Conservation (phyloP, 345 rosid species). For the Eucalyptus curtisii region DNA sequence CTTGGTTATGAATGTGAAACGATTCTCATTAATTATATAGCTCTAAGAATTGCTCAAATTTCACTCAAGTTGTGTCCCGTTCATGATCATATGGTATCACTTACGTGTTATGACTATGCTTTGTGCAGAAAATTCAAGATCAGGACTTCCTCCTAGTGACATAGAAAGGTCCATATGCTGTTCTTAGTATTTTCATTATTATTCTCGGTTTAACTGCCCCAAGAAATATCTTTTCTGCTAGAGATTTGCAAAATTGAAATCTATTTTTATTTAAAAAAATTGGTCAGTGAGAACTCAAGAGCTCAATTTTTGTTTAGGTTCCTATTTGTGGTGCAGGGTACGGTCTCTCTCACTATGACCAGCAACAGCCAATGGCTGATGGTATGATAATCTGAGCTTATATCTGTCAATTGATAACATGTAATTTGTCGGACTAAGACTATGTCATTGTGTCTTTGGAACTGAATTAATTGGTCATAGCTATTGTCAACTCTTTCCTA, state of each 20-base stretch:
- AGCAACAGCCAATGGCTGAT: conserved; percentile 26
- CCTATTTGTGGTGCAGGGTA: conserved; percentile 69
- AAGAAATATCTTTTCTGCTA: neutral
- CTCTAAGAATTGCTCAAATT: neutral
- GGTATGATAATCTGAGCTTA: conserved; percentile 13
- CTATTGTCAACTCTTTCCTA: neutral
- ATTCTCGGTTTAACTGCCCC: neutral
- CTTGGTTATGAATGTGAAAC: neutral
- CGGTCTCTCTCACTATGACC: conserved; percentile 34
- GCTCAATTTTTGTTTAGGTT: conserved; percentile 25
- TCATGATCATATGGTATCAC: neutral
- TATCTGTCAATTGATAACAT: neutral
- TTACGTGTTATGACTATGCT: neutral
- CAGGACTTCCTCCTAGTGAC: conserved; percentile 48
- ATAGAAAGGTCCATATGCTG: conserved; percentile 49
- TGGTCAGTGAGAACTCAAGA: neutral
- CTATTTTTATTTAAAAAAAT: neutral
- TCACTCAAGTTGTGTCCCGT: neutral
- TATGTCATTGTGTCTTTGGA: neutral
- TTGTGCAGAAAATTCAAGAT: conserved; percentile 65
- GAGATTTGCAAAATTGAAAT: neutral
- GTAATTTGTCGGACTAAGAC: neutral
- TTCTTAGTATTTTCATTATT: neutral
- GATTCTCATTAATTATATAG: neutral
- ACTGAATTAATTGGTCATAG: neutral